phyloP scores from a whole-genome alignment of 192 early-diverging fungal species.

The Lobosporangium transversale region DNA sequence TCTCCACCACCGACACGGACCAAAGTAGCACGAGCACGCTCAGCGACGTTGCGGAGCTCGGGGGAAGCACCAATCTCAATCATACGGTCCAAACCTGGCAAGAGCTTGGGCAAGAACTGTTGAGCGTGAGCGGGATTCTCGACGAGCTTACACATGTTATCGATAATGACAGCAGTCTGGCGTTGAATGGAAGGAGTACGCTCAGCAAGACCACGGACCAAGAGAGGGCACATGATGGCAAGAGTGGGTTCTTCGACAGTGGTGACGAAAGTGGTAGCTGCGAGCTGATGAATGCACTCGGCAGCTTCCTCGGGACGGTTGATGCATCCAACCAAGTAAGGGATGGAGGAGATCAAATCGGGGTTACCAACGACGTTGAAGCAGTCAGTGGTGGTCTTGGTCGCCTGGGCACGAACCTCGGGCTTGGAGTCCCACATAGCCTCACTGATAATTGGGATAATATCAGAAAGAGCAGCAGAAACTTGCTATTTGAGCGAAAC shows the following conservation, averaged over 20 bases:
- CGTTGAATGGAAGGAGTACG: conserved; percentile 77
- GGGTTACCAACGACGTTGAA: conserved; percentile 80
- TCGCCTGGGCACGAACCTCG: conserved; percentile 66
- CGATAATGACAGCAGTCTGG: conserved; percentile 83
- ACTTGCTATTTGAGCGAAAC: conserved; percentile 35
- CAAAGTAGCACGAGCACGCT: conserved; percentile 75
- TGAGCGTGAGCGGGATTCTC: conserved; percentile 82
- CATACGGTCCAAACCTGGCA: conserved; percentile 81
- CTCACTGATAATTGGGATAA: conserved; percentile 78
- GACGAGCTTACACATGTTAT: conserved; percentile 93
- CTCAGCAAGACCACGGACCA: conserved; percentile 77
- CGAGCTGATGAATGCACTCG: conserved; percentile 81
- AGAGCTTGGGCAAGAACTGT: conserved; percentile 81
- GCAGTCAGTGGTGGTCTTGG: conserved; percentile 71
- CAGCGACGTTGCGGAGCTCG: conserved; percentile 78
- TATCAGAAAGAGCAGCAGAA: conserved; percentile 62
- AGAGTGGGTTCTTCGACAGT: conserved; percentile 81
- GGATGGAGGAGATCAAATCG: conserved; percentile 82
- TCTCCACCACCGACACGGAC: conserved; percentile 69
- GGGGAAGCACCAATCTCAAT: conserved; percentile 82
- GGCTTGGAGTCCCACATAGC: conserved; percentile 88
- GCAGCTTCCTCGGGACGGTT: conserved; percentile 82
- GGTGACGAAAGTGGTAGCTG: conserved; percentile 84
- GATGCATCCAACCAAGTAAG: conserved; percentile 77
- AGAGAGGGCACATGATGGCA: conserved; percentile 82